These are phyloP conservation scores for Aethionema arabicum DNA, from an alignment of 345 rosid genomes.

Conservation along the genomic window DNA sequence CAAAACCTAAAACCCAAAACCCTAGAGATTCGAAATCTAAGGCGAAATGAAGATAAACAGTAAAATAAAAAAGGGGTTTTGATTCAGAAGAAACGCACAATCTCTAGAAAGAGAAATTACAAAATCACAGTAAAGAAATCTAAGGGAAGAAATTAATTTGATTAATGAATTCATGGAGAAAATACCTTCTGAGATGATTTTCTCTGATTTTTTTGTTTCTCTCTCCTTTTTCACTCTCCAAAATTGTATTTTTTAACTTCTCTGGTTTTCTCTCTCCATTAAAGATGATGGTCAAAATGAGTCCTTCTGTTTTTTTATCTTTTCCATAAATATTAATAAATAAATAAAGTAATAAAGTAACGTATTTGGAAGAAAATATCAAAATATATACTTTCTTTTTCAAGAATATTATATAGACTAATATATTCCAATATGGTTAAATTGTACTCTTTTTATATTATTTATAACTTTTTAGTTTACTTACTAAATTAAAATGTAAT, in stretches of 20 bases:
- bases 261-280: neutral
- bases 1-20: constrained; percentile 22
- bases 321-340: neutral
- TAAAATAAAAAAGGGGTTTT: too few relatives aligned
- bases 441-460: too few relatives aligned
- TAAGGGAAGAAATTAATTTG: neutral
- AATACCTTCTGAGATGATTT: constrained; percentile 17
- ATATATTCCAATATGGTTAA: neutral
- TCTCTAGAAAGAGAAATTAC: constrained; percentile 11
- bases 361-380: neutral
- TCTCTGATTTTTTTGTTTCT: neutral
- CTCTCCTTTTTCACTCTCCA: constrained; percentile 7
- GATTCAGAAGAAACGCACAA: neutral
- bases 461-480: too few relatives aligned
- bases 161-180: neutral
- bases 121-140: constrained; percentile 9
- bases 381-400: neutral
- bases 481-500: too few relatives aligned
- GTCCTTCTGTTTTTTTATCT: neutral
- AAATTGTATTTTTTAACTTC: neutral
- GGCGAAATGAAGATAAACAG: neutral
- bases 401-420: neutral
- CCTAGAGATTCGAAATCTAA: neutral
- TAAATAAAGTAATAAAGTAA: neutral
- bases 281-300: constrained; percentile 12